Evolutionary conservation across 441 rosid species (phyloP), one percentile per base, ranked within the genome.

Genomic region (Arabidopsis lyrata): DNA sequence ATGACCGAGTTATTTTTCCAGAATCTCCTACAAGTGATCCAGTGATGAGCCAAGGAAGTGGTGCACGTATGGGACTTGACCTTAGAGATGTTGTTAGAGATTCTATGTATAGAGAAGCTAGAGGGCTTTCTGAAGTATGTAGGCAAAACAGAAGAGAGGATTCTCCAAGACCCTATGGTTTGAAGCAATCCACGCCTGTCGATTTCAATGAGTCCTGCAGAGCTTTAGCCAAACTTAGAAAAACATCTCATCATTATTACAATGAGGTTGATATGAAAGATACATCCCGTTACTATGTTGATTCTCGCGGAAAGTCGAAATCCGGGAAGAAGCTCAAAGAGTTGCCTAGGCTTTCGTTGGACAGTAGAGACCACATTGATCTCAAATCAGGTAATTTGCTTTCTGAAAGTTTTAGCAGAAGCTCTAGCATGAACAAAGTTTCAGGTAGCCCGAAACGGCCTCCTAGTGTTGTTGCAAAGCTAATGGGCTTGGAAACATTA

Each of bases 401-500:
- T 71, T 56, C 69, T n/a, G 81, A 82, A 72, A 82, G 77, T 77
- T 68, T 69, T 56, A 67, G 79, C 78, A 62, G 82, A 82, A 80
- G 81, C 78, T 79, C 83, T 80, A 29, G 81, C 73, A 65, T 70
- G 75, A 76, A 63, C 38, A 85, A 77, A 78, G 44, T 32, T 53
- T 53, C 69, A 35, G 87, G 80, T 78, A 68, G 82, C 48, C 88
- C 83, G 80, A 87, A 85, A 64, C 88, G 88, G 42, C 88, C 93
- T 72, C 86, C 97, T 36, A 83, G 90, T 77, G 88, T 95, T 65
- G 96, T 95, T 53, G 99, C 97, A 22, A 95, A 90, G 86, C 84
- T 95, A 71, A 95, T 95, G 99, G 99, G 99, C 54, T 90, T 90
- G 87, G 99, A 95, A 48, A 75, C 88, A 35, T 80, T 95, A 80